Evolutionary conservation across 768 basidiomycete genomes (phyloP).

Genomic region (Hirschioporus abietinus): DNA sequence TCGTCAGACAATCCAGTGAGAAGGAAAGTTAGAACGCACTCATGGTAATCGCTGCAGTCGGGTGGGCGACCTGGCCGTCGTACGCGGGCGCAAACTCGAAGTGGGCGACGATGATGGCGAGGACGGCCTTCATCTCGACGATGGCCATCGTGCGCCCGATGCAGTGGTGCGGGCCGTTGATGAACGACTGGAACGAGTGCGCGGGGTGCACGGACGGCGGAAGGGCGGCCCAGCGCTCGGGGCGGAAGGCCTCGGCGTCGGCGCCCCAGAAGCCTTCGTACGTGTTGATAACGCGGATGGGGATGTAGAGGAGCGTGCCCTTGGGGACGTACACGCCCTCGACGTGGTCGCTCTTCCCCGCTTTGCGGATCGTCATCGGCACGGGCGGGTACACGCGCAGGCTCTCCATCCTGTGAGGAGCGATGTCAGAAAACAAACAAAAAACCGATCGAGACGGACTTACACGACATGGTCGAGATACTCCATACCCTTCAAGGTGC

Average conservation of each 20-base stretch:
- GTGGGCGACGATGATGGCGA: conserved; percentile 27
- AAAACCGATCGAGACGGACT: not conserved
- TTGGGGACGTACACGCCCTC: conserved; percentile 39
- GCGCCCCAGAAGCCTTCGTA: conserved; percentile 46
- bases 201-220: conserved; percentile 30
- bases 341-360: conserved; percentile 16
- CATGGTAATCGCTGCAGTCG: conserved; percentile 42
- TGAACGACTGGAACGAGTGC: conserved; percentile 36
- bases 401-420: conserved; percentile 14
- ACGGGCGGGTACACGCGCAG: conserved; percentile 19
- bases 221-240: conserved; percentile 39
- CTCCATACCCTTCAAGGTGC: conserved; percentile 12
- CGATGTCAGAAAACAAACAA: not conserved
- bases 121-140: conserved; percentile 42
- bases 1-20: not conserved
- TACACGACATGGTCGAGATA: conserved; percentile 17
- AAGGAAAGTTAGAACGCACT: conserved; percentile 25
- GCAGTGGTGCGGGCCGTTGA: conserved; percentile 41
- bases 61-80: conserved; percentile 34
- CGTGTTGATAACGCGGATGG: conserved; percentile 35
- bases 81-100: conserved; percentile 42
- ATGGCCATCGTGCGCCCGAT: conserved; percentile 46
- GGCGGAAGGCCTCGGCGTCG: conserved; percentile 46
- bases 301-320: conserved; percentile 37
- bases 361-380: conserved; percentile 17